Conservation (phyloP, 192 early-diverging fungal genomes). For the Coemansia brasiliensis region DNA sequence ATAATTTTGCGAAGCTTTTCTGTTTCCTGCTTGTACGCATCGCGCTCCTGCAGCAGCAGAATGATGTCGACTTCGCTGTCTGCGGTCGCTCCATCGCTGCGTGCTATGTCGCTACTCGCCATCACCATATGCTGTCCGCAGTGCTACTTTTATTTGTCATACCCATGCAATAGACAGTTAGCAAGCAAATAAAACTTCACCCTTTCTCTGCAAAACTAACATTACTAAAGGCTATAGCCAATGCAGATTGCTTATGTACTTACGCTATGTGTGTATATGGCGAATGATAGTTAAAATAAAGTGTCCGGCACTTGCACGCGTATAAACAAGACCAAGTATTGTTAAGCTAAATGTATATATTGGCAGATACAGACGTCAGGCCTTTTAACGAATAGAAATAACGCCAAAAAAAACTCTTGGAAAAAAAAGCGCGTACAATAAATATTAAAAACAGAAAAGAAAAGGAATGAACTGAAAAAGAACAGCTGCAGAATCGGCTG, state of each 20-base stretch:
- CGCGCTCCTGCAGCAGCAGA: slow-evolving; percentile 60
- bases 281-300: too few relatives aligned
- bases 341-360: too few relatives aligned
- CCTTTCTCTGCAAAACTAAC: too few relatives aligned
- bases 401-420: too few relatives aligned
- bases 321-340: too few relatives aligned
- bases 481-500: neutral
- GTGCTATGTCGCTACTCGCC: slow-evolving; percentile 10
- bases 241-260: slow-evolving; percentile 10
- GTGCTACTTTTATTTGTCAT: neutral
- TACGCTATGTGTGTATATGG: neutral
- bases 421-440: slow-evolving; percentile 6
- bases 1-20: slow-evolving; percentile 89
- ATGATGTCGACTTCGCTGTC: slow-evolving; percentile 36
- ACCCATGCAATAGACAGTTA: too few relatives aligned
- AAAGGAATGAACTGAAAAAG: slow-evolving; percentile 3
- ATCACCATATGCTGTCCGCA: slow-evolving; percentile 16
- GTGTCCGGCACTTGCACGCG: too few relatives aligned
- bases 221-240: neutral
- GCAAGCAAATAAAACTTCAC: slow-evolving; percentile 20
- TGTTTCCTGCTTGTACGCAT: slow-evolving; percentile 76
- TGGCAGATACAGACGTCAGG: too few relatives aligned
- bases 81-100: slow-evolving; percentile 8
- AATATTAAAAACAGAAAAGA: neutral
- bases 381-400: too few relatives aligned